Base-by-base conservation (phyloP, 1,284 basidiomycete species). In the Gomphus sp. region DNA sequence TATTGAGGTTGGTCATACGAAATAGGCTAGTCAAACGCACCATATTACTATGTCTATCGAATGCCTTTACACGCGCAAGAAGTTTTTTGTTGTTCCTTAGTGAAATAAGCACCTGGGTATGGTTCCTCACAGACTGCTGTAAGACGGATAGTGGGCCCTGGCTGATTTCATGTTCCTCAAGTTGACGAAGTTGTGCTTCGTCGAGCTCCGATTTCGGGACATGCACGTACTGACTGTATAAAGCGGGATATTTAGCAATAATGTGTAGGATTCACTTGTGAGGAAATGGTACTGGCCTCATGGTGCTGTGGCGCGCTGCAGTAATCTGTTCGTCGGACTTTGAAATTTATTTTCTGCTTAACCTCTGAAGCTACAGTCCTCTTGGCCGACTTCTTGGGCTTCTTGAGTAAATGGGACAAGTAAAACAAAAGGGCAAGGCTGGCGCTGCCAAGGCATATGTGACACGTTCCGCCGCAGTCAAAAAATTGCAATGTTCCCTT, bases 41-140 rank as follows among this genome's bases (percentile, higher is more conserved):
- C 96, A 99, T 98, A 72, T 99, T 99, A 66, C 91, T 91, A 74
- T 99, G 97, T 69, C 97, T 81, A 74, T 99, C 97, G 73, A 99
- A 99, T 0, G 97, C 97, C 74, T 99, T 99, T 61, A 99, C 96
- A 60, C 96, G 84, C 45, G 93, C 97, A 61, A 99, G 80, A 36
- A 99, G 78, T 74, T 99, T 99, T 76, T 97, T 98, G 81, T 99
- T 98, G 79, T 99, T 99, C 67, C 97, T 80, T 61, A 99, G 79
- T 33, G 94, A 95, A 69, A 99, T 96, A 63, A 99, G 84, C 66
- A 99, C 91, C 76, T 99, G 97, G 8, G 93, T 89, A 73, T 98
- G 93, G 74, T 98, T 98, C 73, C 97, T 84, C 64, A 99, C 97
- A 41, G 94, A 92, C 73, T 97, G 93, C 73, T 99, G 97, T 48